A percentile compares a stretch with the other conserved stretches of the same genome.
phyloP scores from a whole-genome alignment of 2,329 filamentous ascomycete species.

The Aspergillus neoniger region DNA sequence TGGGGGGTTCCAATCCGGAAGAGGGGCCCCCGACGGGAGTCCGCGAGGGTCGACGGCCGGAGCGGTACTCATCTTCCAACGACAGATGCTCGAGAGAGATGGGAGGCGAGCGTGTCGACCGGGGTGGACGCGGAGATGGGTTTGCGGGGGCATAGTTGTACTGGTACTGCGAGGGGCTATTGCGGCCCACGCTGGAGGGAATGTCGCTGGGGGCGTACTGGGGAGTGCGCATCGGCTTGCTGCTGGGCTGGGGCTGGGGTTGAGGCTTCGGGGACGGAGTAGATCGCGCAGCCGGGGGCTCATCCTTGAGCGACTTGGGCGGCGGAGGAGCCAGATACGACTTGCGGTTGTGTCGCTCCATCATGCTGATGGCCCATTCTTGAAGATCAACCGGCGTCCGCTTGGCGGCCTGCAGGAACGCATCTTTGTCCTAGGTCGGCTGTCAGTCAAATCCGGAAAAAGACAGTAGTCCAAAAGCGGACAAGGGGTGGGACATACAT shows the following conservation, averaged over 20 bases:
- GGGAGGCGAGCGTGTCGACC: constrained; percentile 35
- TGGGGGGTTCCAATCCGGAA: constrained; percentile 41
- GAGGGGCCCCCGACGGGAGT: constrained; percentile 36
- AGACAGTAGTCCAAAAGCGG: not conserved
- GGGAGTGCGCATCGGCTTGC: constrained; percentile 24
- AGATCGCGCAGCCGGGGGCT: constrained; percentile 29
- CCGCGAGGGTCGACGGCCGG: constrained; percentile 32
- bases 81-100: constrained; percentile 49
- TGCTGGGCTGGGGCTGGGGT: constrained; percentile 21
- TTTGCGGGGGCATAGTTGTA: constrained; percentile 26
- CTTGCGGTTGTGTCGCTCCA: constrained; percentile 94
- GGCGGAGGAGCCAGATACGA: constrained; percentile 85
- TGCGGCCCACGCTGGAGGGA: constrained; percentile 55
- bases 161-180: constrained; percentile 28
- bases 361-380: constrained; percentile 90
- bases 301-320: constrained; percentile 69
- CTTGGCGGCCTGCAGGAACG: constrained; percentile 95
- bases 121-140: constrained; percentile 23
- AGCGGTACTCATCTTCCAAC: constrained; percentile 37
- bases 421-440: constrained; percentile 72
- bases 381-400: constrained; percentile 90
- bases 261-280: constrained; percentile 28
- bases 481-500: constrained; percentile 59
- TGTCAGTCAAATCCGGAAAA: constrained; percentile 26
- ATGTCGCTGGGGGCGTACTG: constrained; percentile 67